phyloP scores from a whole-genome alignment of 2,329 filamentous ascomycete genomes.

The Aaosphaeria pasadenensis region DNA sequence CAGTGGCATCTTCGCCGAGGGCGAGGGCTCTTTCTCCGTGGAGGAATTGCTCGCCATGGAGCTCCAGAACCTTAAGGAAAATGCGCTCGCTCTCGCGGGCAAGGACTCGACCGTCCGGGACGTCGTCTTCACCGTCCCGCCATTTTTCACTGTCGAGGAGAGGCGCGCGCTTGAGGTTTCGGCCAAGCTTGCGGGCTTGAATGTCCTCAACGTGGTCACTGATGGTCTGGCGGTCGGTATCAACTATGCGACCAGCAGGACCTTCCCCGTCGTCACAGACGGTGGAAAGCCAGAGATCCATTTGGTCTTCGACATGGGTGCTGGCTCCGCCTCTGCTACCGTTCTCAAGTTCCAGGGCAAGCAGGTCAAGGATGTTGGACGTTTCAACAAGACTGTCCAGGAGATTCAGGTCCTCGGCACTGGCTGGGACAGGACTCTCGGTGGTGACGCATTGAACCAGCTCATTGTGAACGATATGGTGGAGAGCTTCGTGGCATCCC shows the following conservation, averaged over 20 bases:
- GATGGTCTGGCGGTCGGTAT: conserved; percentile 90
- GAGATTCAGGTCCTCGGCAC: conserved; percentile 86
- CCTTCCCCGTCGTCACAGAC: conserved; percentile 79
- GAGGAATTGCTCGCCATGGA: conserved; percentile 97
- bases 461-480: conserved; percentile 90
- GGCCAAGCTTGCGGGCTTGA: conserved; percentile 82
- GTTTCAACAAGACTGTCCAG: conserved; percentile 94
- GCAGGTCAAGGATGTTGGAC: conserved; percentile 85
- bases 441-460: conserved; percentile 84
- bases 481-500: conserved; percentile 68
- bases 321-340: conserved; percentile 88
- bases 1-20: conserved; percentile 71
- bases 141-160: conserved; percentile 88
- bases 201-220: conserved; percentile 78
- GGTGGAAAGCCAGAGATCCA: conserved; percentile 87
- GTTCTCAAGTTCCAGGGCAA: conserved; percentile 86
- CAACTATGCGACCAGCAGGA: conserved; percentile 90
- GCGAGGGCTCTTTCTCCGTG: conserved; percentile 64
- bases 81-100: conserved; percentile 80
- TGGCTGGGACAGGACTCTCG: conserved; percentile 86
- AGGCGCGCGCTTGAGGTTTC: conserved; percentile 81
- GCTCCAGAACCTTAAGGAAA: conserved; percentile 84
- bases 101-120: conserved; percentile 72
- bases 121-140: conserved; percentile 82
- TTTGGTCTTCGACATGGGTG: conserved; percentile 96